Conservation (phyloP, 2,329 filamentous ascomycete genomes). For the Cladosporium austrohemisphaericum region DNA sequence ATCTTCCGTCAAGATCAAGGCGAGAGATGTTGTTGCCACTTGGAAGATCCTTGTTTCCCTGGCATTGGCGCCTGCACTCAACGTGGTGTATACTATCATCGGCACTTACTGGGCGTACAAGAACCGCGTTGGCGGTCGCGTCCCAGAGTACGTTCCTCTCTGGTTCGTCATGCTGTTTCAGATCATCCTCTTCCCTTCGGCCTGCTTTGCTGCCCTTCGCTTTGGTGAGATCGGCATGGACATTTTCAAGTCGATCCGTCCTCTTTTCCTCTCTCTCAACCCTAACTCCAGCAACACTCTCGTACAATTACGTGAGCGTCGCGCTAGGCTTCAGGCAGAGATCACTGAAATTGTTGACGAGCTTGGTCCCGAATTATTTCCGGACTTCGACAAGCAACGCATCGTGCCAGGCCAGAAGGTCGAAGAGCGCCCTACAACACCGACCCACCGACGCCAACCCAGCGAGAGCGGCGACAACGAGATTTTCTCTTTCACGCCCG, state of each 20-base stretch:
- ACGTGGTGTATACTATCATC: conserved; percentile 73
- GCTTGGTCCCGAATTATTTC: conserved; percentile 90
- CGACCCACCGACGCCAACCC: conserved; percentile 23
- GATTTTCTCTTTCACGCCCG: conserved; percentile 25
- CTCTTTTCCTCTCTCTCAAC: conserved; percentile 78
- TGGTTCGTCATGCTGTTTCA: conserved; percentile 72
- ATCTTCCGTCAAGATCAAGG: conserved; percentile 83
- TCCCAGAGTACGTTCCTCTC: conserved; percentile 75
- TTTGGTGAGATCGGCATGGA: conserved; percentile 99
- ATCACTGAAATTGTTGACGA: conserved; percentile 93
- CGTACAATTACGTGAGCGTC: conserved; percentile 67
- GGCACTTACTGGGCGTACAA: conserved; percentile 74
- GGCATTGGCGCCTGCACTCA: conserved; percentile 75
- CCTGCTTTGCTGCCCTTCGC: conserved; percentile 88
- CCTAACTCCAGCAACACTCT: conserved; percentile 82
- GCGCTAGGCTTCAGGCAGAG: conserved; percentile 70
- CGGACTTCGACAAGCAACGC: conserved; percentile 82
- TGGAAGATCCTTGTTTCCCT: conserved; percentile 91
- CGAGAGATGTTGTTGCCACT: conserved; percentile 84
- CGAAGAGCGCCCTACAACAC: conserved; percentile 22
- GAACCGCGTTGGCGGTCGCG: conserved; percentile 76
- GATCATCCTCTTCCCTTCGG: conserved; percentile 75
- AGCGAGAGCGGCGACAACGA: conserved; percentile 20
- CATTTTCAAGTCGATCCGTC: conserved; percentile 89
- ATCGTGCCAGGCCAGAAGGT: conserved; percentile 55